Conservation (phyloP, 495 filamentous ascomycete genomes). For the Aspergillus saccharolyticus region DNA sequence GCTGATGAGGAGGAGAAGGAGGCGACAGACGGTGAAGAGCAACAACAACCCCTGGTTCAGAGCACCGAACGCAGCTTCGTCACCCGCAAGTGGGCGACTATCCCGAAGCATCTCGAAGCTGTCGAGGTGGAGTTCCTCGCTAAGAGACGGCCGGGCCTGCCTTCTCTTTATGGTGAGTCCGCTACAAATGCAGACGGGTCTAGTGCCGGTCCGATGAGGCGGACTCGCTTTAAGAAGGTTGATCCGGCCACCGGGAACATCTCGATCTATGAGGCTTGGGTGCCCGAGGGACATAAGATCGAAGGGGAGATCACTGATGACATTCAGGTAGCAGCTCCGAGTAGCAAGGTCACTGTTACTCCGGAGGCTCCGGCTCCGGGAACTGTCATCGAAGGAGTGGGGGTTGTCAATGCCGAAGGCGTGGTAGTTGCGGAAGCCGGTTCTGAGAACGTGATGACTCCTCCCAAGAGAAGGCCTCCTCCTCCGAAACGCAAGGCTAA, state of each 20-base stretch:
- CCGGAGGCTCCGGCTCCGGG: conserved; percentile 50
- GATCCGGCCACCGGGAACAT: conserved; percentile 71
- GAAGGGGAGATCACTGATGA: conserved; percentile 73
- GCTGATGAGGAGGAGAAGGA: conserved; percentile 49
- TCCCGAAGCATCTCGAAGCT: conserved; percentile 71
- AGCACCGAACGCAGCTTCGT: conserved; percentile 55
- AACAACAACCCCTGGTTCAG: conserved; percentile 26
- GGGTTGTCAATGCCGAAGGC: conserved; percentile 56
- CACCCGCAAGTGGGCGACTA: conserved; percentile 70
- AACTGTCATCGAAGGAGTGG: conserved; percentile 57
- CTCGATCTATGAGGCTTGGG: conserved; percentile 72
- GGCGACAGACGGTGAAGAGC: conserved; percentile 40
- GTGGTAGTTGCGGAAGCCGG: conserved; percentile 53
- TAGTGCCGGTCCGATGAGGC: conserved; percentile 51
- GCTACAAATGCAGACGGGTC: conserved; percentile 41
- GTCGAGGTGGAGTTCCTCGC: conserved; percentile 77
- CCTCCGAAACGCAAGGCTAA: conserved; percentile 73
- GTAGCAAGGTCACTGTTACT: conserved; percentile 31
- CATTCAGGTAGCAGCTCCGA: conserved; percentile 28
- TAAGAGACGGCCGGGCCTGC: conserved; percentile 75
- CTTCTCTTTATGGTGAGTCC: conserved; percentile 45
- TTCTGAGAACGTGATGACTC: conserved; percentile 38
- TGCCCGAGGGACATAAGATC: conserved; percentile 73
- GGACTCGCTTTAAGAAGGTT: conserved; percentile 69
- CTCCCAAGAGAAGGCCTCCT: conserved; percentile 59